These are phyloP conservation scores for Candolleomyces eurysporus DNA, from an alignment of 768 basidiomycete genomes.

Conservation along the genomic window DNA sequence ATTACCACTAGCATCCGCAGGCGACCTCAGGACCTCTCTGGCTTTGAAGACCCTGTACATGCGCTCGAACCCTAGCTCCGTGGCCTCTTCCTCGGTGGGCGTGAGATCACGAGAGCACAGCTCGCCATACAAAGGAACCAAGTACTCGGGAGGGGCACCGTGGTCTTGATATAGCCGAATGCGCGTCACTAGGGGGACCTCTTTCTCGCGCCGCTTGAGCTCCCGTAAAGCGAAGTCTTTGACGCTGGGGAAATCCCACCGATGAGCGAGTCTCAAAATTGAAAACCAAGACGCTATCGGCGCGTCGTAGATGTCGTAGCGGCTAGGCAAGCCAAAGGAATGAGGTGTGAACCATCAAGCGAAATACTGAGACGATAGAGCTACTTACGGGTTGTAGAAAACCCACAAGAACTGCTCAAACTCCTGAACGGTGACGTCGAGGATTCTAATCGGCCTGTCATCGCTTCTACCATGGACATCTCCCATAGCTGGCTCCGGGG, in stretches of 20 bases:
- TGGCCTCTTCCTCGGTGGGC: slow-evolving; percentile 53
- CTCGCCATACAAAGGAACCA: slow-evolving; percentile 54
- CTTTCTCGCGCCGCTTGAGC: slow-evolving; percentile 35
- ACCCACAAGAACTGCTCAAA: slow-evolving; percentile 59
- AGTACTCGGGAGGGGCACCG: slow-evolving; percentile 41
- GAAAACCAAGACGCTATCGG: slow-evolving; percentile 51
- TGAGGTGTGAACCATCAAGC: too few species aligned
- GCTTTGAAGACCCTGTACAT: slow-evolving; percentile 46
- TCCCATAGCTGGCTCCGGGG: too few species aligned
- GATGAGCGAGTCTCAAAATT: slow-evolving; percentile 55
- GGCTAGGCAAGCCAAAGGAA: slow-evolving; percentile 35
- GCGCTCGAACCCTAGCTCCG: slow-evolving; percentile 51
- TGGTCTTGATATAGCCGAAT: slow-evolving; percentile 56
- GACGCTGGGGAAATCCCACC: slow-evolving; percentile 57
- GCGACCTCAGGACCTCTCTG: slow-evolving; percentile 46
- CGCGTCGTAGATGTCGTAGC: slow-evolving; percentile 55
- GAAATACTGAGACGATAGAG: slow-evolving; percentile 25
- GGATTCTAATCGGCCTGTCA: slow-evolving; percentile 5
- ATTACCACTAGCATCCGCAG: background rate
- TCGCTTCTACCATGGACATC: background rate
- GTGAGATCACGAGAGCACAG: slow-evolving; percentile 52
- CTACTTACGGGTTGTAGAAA: slow-evolving; percentile 65
- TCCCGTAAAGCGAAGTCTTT: slow-evolving; percentile 58
- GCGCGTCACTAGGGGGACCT: slow-evolving; percentile 12
- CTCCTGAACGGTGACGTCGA: slow-evolving; percentile 24